Evolutionary conservation across 2,329 filamentous ascomycete genomes (phyloP).

Genomic region (Hymenoscyphus occultus): DNA sequence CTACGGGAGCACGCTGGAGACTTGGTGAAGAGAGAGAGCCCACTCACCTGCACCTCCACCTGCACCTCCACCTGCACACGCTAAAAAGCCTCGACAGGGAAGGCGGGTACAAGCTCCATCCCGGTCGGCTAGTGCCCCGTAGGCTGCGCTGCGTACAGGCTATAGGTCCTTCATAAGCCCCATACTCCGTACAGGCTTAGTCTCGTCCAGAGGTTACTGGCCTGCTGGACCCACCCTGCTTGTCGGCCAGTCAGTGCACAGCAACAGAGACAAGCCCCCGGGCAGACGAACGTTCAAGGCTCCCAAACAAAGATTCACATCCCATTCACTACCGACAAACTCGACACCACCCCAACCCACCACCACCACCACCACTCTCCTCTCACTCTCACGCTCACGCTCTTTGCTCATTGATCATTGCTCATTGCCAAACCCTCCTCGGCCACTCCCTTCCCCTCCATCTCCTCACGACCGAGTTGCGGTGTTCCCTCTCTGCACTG

Average conservation of each 20-base stretch:
- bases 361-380: background rate
- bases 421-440: background rate
- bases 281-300: background rate
- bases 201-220: background rate
- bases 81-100: background rate
- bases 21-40: background rate
- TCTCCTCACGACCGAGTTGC: background rate
- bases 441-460: no score
- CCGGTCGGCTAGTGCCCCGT: background rate
- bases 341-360: background rate
- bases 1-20: no score
- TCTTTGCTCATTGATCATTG: background rate
- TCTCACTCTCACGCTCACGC: background rate
- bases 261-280: background rate
- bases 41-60: no score
- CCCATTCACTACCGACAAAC: background rate
- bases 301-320: slow-evolving; percentile 17
- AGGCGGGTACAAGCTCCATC: background rate
- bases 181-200: background rate
- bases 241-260: slow-evolving; percentile 8
- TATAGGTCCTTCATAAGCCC: background rate
- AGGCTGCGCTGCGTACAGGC: background rate
- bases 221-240: no score
- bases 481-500: background rate
- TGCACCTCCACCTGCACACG: no score